Evolutionary conservation across 1,284 basidiomycete genomes (phyloP).

Genomic region (Mycosarcoma maydis): DNA sequence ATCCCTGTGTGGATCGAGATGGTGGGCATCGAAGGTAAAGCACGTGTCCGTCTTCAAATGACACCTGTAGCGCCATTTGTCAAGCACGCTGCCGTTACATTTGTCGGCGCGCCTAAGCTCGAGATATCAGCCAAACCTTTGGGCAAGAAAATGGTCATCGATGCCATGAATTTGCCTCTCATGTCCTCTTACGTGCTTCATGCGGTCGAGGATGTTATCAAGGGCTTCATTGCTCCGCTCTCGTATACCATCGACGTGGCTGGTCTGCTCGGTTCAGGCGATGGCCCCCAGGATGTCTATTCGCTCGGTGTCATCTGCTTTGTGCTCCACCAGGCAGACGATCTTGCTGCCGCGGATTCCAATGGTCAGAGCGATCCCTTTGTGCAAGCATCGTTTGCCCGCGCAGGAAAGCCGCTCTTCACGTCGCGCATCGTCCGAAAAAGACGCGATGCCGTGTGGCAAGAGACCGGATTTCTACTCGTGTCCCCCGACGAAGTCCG

Average conservation of each 20-base stretch:
- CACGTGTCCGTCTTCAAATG: constrained; percentile 60
- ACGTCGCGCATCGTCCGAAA: constrained; percentile 51
- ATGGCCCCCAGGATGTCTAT: constrained; percentile 57
- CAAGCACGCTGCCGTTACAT: constrained; percentile 60
- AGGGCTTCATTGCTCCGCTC: constrained; percentile 57
- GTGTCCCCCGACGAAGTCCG: constrained; percentile 59
- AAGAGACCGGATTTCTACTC: constrained; percentile 54
- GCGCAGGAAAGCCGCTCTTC: constrained; percentile 58
- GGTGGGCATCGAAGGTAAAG: constrained; percentile 61
- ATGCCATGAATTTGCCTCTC: constrained; percentile 63
- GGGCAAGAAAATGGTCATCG: constrained; percentile 61
- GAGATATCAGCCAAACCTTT: constrained; percentile 63
- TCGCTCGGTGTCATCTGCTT: constrained; percentile 56
- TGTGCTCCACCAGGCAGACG: constrained; percentile 55
- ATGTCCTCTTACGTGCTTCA: constrained; percentile 57
- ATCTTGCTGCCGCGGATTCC: constrained; percentile 55
- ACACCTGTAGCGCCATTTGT: constrained; percentile 58
- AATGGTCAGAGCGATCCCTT: constrained; percentile 62
- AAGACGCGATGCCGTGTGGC: constrained; percentile 56
- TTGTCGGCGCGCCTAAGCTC: constrained; percentile 55
- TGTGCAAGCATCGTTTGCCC: constrained; percentile 53
- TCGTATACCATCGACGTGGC: constrained; percentile 60
- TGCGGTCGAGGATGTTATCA: constrained; percentile 57
- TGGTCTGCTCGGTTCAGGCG: constrained; percentile 52
- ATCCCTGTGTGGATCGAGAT: constrained; percentile 63